These are phyloP conservation scores for Endoconidiophora laricicola DNA, from an alignment of 2,329 filamentous ascomycete species.

Conservation along the genomic window DNA sequence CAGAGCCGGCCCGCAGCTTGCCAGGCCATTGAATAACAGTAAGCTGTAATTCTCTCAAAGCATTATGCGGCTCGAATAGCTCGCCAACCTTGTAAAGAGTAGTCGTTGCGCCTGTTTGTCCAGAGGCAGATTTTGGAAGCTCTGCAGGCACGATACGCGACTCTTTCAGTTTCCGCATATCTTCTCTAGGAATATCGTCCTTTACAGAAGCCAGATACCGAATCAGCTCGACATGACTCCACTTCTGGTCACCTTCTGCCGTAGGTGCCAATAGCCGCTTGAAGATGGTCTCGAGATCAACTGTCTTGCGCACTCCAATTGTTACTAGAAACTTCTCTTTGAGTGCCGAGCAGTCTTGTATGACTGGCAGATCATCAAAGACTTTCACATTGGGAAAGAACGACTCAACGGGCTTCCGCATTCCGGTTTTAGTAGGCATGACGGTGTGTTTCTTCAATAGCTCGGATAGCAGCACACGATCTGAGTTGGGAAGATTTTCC, in stretches of 20 bases:
- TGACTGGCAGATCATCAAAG: conserved; percentile 80
- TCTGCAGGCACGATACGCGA: conserved; percentile 75
- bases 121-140: conserved; percentile 30
- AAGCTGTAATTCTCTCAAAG: conserved; percentile 51
- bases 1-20: conserved; percentile 44
- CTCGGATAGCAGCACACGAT: conserved; percentile 7
- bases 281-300: conserved; percentile 89
- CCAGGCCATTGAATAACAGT: conserved; percentile 72
- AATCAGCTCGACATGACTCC: conserved; percentile 89
- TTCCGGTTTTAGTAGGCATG: conserved; percentile 80
- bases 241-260: conserved; percentile 42
- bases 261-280: conserved; percentile 55
- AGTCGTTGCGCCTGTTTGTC: conserved; percentile 36
- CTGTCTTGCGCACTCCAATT: conserved; percentile 83
- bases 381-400: conserved; percentile 90
- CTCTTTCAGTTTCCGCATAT: conserved; percentile 60
- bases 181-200: conserved; percentile 69
- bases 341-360: conserved; percentile 57
- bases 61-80: conserved; percentile 62
- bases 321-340: conserved; percentile 80
- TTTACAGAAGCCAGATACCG: conserved; percentile 84
- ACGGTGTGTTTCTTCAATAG: conserved; percentile 53
- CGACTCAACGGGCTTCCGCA: conserved; percentile 69
- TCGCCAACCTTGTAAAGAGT: conserved; percentile 57
- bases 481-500: conserved; percentile 32